Conservation (phyloP, 192 early-diverging fungal species). For the Radiomyces spectabilis region DNA sequence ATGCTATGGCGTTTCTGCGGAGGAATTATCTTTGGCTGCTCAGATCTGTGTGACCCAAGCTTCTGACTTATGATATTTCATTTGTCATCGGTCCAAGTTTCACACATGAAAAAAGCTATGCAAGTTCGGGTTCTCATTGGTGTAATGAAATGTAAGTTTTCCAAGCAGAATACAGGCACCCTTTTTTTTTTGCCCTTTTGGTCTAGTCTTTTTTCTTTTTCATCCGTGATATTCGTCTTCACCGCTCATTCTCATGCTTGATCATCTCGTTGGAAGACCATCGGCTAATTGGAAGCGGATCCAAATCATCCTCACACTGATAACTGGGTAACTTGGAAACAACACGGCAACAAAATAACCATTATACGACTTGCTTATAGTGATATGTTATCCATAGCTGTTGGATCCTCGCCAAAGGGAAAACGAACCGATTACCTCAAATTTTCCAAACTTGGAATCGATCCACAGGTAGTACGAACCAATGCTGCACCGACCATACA, state of each 20-base stretch:
- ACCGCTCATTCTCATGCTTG: conserved; percentile 59
- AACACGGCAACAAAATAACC: too few relatives aligned
- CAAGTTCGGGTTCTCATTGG: too few relatives aligned
- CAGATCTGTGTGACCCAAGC: too few relatives aligned
- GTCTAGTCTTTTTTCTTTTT: neutral
- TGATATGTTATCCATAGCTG: neutral
- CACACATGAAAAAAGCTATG: too few relatives aligned
- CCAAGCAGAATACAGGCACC: too few relatives aligned
- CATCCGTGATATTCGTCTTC: neutral
- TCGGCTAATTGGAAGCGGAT: conserved; percentile 79
- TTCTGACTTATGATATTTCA: too few relatives aligned
- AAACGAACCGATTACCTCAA: conserved; percentile 14
- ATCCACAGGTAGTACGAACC: conserved; percentile 13
- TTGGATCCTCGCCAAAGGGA: conserved; percentile 13
- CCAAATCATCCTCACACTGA: conserved; percentile 58
- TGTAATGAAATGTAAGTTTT: too few relatives aligned
- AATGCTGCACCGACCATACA: neutral
- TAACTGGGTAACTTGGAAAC: conserved; percentile 7
- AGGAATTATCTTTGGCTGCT: too few relatives aligned
- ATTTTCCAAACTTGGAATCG: conserved; percentile 20
- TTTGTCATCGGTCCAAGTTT: too few relatives aligned
- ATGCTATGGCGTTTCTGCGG: too few relatives aligned
- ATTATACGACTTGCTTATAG: too few relatives aligned
- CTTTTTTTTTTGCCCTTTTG: neutral
- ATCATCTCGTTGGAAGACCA: conserved; percentile 86